Base-by-base conservation (phyloP, 2,329 filamentous ascomycete genomes). In the Reticulascus tulasneorum region DNA sequence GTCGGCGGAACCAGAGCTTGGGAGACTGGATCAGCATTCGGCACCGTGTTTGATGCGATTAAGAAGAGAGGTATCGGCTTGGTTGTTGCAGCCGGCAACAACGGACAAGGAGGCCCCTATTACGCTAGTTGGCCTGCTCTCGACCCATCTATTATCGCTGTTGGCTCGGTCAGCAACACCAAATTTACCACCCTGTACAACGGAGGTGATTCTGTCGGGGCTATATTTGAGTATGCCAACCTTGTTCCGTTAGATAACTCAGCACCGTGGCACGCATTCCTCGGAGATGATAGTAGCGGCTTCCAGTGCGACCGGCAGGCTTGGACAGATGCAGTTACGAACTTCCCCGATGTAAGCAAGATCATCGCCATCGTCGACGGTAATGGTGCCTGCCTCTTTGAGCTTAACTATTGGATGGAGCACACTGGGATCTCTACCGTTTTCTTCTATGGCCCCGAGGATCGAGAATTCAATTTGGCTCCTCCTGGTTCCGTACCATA, bases 171-270 rank as follows among this genome's bases (percentile, higher is more conserved):
- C 13, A 38, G 34, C 16, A 20, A 40, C 16, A 16, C 27, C 5
- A 22, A 29, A 22, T 40, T 40, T 23, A 18, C 34, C 9, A 40
- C 38, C 9, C 25, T 37, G 8, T 40, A 40, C 24, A 33, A 40
- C 21, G 34, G 33, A 13, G 38, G 16, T 13, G 38, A 35, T 9
- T 40, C 38, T 8, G 38, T 37, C 11, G 38, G 35, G 9, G 37
- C 38, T 5, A 25, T 15, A 7, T 22, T 40, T 19, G 34, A 40
- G 29, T 40, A 40, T 23, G 34, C 28, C 8, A 33, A 35, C 12
- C 29, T 40, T 7, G 25, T 40, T 15, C 38, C 38, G n/a, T n/a
- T 40, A 20, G 23, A 29, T 15, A n/a, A 20, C 7, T 29, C 34
- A 13, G 21, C 34, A 4, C 11, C 9, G 10, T 37, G 23, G 25